Percentiles rank a stretch among this genome's conserved stretches.
Conservation (phyloP, 371 early-diverging fungal species). For the Coemansia sp. region DNA sequence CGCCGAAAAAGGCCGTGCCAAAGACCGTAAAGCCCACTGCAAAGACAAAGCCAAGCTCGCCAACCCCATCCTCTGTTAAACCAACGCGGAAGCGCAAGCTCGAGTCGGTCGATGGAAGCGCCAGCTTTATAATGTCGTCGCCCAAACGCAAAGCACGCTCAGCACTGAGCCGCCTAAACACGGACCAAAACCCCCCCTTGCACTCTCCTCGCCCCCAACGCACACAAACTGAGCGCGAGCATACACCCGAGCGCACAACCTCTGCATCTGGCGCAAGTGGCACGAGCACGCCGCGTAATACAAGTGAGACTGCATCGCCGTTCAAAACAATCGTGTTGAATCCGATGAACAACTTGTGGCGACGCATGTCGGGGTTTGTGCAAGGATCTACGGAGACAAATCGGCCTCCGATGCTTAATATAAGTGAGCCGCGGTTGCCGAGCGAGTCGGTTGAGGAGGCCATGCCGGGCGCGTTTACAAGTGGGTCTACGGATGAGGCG, state of each 20-base stretch:
- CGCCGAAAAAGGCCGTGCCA: background rate
- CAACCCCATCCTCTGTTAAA: too few relatives aligned
- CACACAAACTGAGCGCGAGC: slow-evolving; percentile 18
- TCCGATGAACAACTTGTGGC: slow-evolving; percentile 38
- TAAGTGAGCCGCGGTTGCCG: too few relatives aligned
- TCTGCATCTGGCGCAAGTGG: background rate
- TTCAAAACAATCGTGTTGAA: slow-evolving; percentile 39
- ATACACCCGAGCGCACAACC: background rate
- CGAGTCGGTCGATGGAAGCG: background rate
- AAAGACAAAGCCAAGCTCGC: background rate
- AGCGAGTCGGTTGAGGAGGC: background rate
- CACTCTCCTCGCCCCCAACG: too few relatives aligned
- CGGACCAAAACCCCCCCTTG: background rate
- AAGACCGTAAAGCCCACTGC: background rate
- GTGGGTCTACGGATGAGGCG: slow-evolving; percentile 1
- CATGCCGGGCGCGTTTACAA: slow-evolving; percentile 4
- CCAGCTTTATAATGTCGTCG: slow-evolving; percentile 51
- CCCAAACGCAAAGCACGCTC: slow-evolving; percentile 49
- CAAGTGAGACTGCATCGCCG: slow-evolving; percentile 29
- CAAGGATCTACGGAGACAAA: slow-evolving; percentile 16
- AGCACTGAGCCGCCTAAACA: slow-evolving; percentile 7
- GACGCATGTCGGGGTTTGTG: slow-evolving; percentile 45
- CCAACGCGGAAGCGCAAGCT: slow-evolving; percentile 11
- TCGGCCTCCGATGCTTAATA: too few relatives aligned
- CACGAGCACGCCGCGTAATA: background rate